Percentiles rank a stretch among this genome's conserved stretches.
Evolutionary conservation across 2,329 filamentous ascomycete species (phyloP).

Genomic region (Cytospora mali): DNA sequence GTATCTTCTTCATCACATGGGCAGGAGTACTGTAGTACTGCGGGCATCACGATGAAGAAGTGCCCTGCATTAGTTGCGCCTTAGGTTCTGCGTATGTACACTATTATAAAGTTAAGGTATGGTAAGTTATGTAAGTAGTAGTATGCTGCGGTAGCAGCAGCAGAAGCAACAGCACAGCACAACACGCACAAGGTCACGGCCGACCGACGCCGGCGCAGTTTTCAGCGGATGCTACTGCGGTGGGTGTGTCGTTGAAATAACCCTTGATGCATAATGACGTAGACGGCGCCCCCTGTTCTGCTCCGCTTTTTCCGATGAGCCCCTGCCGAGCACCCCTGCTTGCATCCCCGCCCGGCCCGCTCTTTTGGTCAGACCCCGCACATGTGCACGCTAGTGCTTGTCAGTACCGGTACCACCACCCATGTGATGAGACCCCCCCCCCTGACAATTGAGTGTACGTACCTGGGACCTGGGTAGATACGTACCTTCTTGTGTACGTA

Average conservation of each 20-base stretch:
- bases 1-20: background rate
- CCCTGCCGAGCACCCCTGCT: background rate
- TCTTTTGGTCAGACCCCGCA: slow-evolving; percentile 5
- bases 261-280: slow-evolving; percentile 25
- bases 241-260: slow-evolving; percentile 29
- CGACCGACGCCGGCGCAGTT: background rate
- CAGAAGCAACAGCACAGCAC: background rate
- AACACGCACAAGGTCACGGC: background rate
- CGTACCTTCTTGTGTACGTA: background rate
- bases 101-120: too few relatives aligned
- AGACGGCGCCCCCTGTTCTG: slow-evolving; percentile 19
- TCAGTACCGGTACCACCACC: slow-evolving; percentile 5
- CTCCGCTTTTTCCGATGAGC: slow-evolving; percentile 14
- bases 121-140: background rate
- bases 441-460: background rate
- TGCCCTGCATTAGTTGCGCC: background rate
- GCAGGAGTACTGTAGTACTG: too few relatives aligned
- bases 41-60: background rate
- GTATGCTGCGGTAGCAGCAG: too few relatives aligned
- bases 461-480: background rate
- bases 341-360: background rate
- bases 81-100: background rate
- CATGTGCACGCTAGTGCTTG: too few relatives aligned
- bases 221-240: slow-evolving; percentile 13
- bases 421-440: background rate